Conservation (phyloP, 1,284 basidiomycete species). For the Pterulicium gracile region DNA sequence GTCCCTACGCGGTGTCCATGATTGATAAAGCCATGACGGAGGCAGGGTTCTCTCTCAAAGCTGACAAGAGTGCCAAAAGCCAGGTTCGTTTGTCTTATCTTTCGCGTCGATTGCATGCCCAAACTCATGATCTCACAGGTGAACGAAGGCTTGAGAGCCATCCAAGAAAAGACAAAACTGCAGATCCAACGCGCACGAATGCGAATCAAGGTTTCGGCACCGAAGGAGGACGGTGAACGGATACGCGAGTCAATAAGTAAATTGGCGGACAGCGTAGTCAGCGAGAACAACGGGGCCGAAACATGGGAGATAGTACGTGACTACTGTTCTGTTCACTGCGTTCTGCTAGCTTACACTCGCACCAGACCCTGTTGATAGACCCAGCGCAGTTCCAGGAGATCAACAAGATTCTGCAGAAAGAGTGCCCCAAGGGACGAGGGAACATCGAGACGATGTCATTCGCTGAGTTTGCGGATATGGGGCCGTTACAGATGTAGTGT, state of each 20-base stretch:
- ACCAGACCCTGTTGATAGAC: conserved; percentile 82
- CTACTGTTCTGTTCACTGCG: background rate
- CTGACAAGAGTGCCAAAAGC: conserved; percentile 85
- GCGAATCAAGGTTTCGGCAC: conserved; percentile 81
- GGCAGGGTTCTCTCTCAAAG: conserved; percentile 85
- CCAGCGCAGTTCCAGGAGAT: conserved; percentile 86
- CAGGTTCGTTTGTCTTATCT: conserved; percentile 40
- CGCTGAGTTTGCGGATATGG: conserved; percentile 39
- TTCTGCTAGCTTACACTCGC: conserved; percentile 6
- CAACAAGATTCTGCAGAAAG: conserved; percentile 83
- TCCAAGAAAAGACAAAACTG: conserved; percentile 74
- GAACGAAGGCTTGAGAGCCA: conserved; percentile 80
- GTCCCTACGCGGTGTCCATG: conserved; percentile 90
- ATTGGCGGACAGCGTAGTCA: conserved; percentile 77
- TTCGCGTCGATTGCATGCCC: conserved; percentile 1
- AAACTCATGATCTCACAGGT: conserved; percentile 40
- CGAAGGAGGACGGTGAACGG: conserved; percentile 60
- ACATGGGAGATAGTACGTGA: conserved; percentile 82
- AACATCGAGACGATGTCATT: conserved; percentile 77
- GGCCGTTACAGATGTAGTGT: conserved; percentile 7
- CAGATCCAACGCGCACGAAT: conserved; percentile 90
- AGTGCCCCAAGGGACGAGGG: conserved; percentile 72
- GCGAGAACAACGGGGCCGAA: conserved; percentile 62
- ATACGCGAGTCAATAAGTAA: conserved; percentile 68
- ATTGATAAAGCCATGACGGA: conserved; percentile 98